Conservation (phyloP, 441 rosid species). For the Daphne laureola region DNA sequence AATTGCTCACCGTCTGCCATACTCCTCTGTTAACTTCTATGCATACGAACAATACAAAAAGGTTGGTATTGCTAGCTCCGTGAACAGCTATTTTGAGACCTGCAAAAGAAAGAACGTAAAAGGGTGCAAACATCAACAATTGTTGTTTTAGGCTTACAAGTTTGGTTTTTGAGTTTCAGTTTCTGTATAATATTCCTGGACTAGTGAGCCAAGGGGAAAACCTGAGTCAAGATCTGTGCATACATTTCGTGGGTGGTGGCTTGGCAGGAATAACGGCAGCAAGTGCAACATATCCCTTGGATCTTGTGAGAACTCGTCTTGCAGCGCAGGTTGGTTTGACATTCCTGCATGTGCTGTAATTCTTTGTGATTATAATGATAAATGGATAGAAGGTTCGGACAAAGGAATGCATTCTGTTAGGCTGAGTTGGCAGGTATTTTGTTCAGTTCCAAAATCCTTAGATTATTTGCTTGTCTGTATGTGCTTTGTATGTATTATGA, state of each 20-base stretch:
- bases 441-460: no score
- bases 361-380: no score
- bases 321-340: constrained; percentile 68
- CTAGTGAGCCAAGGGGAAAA: constrained; percentile 38
- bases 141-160: neutral
- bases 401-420: constrained; percentile 3
- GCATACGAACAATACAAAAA: constrained; percentile 75
- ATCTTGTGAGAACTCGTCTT: constrained; percentile 94
- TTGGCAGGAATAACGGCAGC: constrained; percentile 96
- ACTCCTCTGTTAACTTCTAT: constrained; percentile 81
- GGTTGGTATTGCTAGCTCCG: constrained; percentile 24
- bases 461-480: no score
- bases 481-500: no score
- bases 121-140: neutral
- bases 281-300: constrained; percentile 84
- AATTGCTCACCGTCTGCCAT: constrained; percentile 85
- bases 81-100: no score
- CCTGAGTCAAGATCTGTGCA: constrained; percentile 47
- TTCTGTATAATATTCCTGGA: constrained; percentile 45
- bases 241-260: constrained; percentile 84
- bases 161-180: constrained; percentile 34
- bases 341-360: neutral
- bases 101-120: neutral
- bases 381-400: neutral
- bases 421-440: neutral